Conservation (phyloP, 1,139 yeast genomes). For the Entelexis paramagnoliae region DNA sequence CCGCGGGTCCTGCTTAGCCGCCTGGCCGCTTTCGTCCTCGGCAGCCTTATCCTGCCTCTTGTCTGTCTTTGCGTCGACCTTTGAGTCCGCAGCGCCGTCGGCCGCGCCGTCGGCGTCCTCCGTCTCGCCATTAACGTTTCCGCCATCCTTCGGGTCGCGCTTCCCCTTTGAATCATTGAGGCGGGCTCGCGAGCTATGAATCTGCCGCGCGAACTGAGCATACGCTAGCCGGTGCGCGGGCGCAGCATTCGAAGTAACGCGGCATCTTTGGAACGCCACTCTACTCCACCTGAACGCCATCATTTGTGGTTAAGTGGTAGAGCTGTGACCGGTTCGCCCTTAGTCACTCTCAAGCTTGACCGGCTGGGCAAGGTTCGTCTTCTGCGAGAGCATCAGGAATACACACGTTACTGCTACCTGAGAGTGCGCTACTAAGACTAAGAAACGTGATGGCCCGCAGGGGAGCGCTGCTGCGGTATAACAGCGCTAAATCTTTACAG, state of each 20-base stretch:
- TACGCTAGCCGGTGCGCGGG: neutral
- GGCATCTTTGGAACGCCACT: constrained; percentile 11
- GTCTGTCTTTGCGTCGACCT: neutral
- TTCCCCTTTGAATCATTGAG: constrained; percentile 7
- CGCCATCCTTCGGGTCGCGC: constrained; percentile 9
- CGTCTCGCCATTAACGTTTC: neutral
- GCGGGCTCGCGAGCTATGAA: neutral
- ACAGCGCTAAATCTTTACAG: no score
- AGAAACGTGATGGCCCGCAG: no score
- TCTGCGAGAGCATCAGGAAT: no score
- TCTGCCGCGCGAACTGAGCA: neutral
- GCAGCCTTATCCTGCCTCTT: neutral
- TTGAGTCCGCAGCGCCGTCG: neutral
- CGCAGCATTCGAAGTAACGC: neutral
- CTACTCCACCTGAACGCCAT: constrained; percentile 10
- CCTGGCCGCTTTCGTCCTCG: neutral
- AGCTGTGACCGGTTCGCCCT: neutral
- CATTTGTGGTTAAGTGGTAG: constrained; percentile 7
- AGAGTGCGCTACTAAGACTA: no score
- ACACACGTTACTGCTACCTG: no score
- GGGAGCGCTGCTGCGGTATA: no score
- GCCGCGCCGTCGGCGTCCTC: neutral
- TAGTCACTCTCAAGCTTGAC: constrained; percentile 1
- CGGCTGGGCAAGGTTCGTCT: neutral
- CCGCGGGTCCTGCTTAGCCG: constrained; percentile 2